Conservation (phyloP, 768 basidiomycete species). For the Lentinula detonsa region DNA sequence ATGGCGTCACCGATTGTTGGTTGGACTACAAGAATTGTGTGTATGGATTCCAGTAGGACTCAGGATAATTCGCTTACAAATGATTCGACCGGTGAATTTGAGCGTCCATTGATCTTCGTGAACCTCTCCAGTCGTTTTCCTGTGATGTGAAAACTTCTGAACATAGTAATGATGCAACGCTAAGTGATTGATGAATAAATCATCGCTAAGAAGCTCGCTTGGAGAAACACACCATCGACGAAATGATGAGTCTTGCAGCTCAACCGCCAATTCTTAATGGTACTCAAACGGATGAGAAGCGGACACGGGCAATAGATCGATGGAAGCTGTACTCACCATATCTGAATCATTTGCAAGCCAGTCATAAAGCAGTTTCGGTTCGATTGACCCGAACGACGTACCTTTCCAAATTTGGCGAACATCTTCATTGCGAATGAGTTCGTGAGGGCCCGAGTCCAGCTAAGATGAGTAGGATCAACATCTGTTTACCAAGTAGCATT, state of each 20-base stretch:
- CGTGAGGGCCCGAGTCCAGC: slow-evolving; percentile 18
- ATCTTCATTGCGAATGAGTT: slow-evolving; percentile 18
- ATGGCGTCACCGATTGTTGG: slow-evolving; percentile 18
- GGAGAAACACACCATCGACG: slow-evolving; percentile 15
- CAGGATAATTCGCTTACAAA: slow-evolving; percentile 12
- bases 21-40: slow-evolving; percentile 10
- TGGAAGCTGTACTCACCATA: slow-evolving; percentile 13
- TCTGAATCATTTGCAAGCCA: slow-evolving; percentile 5
- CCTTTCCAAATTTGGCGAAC: slow-evolving; percentile 17
- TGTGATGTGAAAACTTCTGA: slow-evolving; percentile 8
- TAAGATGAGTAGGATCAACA: neutral
- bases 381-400: slow-evolving; percentile 2
- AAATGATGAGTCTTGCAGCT: slow-evolving; percentile 18
- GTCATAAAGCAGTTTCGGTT: neutral
- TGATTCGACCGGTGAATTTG: slow-evolving; percentile 16
- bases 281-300: neutral
- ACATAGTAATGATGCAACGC: slow-evolving; percentile 14
- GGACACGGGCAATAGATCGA: neutral
- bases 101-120: slow-evolving; percentile 18
- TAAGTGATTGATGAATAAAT: neutral
- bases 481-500: too few species aligned
- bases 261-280: slow-evolving; percentile 14
- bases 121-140: slow-evolving; percentile 3
- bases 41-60: neutral
- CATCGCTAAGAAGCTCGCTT: neutral